Evolutionary conservation across 176 grass and related monocot species (phyloP), one percentile per base, ranked within the genome.

Genomic region (Zizania latifolia): DNA sequence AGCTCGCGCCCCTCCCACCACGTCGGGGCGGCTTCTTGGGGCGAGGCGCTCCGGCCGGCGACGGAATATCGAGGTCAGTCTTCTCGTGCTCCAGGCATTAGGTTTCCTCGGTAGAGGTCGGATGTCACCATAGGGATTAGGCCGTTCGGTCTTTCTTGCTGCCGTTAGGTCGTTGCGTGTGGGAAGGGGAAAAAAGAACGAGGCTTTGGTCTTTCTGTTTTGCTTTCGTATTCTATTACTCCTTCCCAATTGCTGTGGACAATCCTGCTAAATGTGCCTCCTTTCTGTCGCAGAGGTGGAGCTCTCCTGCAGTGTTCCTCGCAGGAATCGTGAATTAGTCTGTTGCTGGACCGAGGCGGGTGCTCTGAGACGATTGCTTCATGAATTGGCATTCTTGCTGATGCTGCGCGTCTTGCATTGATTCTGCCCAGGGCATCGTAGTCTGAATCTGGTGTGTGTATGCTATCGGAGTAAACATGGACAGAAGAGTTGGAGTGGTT

Each of bases 401-500:
- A 58, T 45, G 43, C 13, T n/a, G 38, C 34, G 37, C 75, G 65
- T 71, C 10, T 51, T 58, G 33, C 70, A 63, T 55, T 80, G 74
- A 53, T 58, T 76, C 36, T 8, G 56, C 9, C 64, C 11, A 19
- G 37, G 23, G 31, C 15, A 39, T 62, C 58, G 36, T 62, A 45
- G 75, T 62, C 65, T 63, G 55, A 45, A 80, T 62, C 65, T 72
- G 55, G 29, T 71, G 79, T 62, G 14, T 50, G 29, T 54, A 14
- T 15, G 15, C 33, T 30, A 17, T 40, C 9, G 7, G 36, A 54
- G 33, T 64, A 37, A 65, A 66, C 62, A 98, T 98, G 95, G 84
- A 51, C 75, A 78, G 36, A 83, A 84, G 69, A 76, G 51, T 35
- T 11, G 31, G 56, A 43, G 22, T 27, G 4, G 30, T 88, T 74